Evolutionary conservation across 768 basidiomycete genomes (phyloP).

Genomic region (Antrodiella citrinella): DNA sequence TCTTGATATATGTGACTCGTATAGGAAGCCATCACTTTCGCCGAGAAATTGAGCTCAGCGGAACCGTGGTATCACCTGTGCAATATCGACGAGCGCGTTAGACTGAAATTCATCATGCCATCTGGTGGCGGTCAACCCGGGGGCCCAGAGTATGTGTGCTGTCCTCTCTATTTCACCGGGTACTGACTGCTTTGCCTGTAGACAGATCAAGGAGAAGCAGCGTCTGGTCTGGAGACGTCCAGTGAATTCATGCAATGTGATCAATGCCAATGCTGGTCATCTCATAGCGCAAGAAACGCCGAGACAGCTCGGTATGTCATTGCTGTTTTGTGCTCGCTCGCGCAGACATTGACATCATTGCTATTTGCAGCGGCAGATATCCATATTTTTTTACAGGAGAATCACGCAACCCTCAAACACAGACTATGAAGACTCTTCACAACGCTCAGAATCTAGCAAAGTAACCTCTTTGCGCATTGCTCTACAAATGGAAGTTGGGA

Average conservation of each 20-base stretch:
- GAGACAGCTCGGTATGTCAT: conserved; percentile 17
- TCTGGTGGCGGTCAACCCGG: conserved; percentile 31
- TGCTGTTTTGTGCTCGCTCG: background rate
- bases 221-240: conserved; percentile 25
- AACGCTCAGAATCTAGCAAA: no score
- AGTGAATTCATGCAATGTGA: conserved; percentile 26
- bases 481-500: no score
- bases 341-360: background rate
- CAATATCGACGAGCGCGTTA: conserved; percentile 39
- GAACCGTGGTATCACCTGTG: conserved; percentile 30
- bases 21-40: conserved; percentile 53
- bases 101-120: conserved; percentile 49
- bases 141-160: conserved; percentile 11
- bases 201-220: conserved; percentile 7
- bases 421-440: no score
- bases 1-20: background rate
- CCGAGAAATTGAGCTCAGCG: conserved; percentile 30
- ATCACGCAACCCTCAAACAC: background rate
- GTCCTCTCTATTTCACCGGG: background rate
- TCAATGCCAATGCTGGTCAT: conserved; percentile 24
- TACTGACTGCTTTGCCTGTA: background rate
- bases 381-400: background rate
- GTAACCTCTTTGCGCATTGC: no score
- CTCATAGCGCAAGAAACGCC: conserved; percentile 26
- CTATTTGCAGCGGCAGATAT: background rate